A percentile compares a stretch with the other conserved stretches of the same genome.
Evolutionary conservation across 208 protist genomes (phyloP).

Genomic region (Crithidia mellificae): DNA sequence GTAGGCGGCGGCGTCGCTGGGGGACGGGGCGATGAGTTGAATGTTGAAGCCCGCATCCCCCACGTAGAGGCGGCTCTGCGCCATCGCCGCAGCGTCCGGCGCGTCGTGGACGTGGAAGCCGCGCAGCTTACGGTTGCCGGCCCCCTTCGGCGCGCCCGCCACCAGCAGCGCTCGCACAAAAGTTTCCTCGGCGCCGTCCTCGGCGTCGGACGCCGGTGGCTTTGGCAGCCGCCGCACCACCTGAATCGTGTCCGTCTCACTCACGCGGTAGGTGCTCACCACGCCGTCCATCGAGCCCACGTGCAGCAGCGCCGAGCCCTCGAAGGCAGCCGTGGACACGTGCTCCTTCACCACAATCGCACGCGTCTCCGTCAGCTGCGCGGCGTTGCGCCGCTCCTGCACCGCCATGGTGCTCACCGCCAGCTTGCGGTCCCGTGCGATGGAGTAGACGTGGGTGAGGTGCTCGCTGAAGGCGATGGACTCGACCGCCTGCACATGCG

Average conservation of each 20-base stretch:
- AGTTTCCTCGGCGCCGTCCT: constrained; percentile 61
- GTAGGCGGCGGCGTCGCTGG: constrained; percentile 28
- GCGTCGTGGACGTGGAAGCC: constrained; percentile 24
- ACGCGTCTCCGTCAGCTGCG: constrained; percentile 51
- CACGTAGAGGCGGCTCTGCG: constrained; percentile 41
- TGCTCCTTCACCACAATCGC: constrained; percentile 82
- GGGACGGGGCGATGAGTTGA: constrained; percentile 23
- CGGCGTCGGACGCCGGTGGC: constrained; percentile 38
- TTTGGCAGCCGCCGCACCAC: constrained; percentile 51
- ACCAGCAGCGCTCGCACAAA: constrained; percentile 67
- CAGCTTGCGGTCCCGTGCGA: constrained; percentile 82
- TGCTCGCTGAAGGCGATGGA: constrained; percentile 54
- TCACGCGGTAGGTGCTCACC: constrained; percentile 70
- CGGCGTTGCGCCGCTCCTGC: constrained; percentile 17
- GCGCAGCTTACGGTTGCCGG: constrained; percentile 29
- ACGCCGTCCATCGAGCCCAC: constrained; percentile 74
- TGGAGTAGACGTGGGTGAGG: constrained; percentile 59
- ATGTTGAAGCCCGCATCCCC: constrained; percentile 86
- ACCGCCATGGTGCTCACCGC: constrained; percentile 37
- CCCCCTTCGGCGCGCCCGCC: constrained; percentile 51
- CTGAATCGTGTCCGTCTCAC: constrained; percentile 45
- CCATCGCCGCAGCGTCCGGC: constrained; percentile 1
- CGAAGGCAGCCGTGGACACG: constrained; percentile 65
- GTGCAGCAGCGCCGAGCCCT: constrained; percentile 54
- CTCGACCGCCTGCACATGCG: constrained; percentile 86